Evolutionary conservation across 257 asterid species (phyloP).

Genomic region (Scutellaria galericulata): DNA sequence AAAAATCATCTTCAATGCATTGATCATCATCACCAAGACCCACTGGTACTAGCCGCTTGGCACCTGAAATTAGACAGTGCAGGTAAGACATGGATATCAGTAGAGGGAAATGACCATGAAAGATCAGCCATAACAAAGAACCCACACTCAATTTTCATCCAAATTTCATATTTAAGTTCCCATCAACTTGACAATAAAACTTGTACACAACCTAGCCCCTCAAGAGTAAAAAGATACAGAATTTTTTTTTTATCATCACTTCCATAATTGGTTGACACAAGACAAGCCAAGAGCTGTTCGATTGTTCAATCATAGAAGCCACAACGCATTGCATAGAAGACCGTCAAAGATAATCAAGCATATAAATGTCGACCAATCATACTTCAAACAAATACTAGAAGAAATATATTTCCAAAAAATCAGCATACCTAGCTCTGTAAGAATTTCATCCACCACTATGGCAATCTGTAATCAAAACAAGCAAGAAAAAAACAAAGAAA

Average conservation of each 20-base stretch:
- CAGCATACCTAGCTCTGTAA: conserved; percentile 75
- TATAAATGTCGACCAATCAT: background rate
- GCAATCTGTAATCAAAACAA: conserved; percentile 70
- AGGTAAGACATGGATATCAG: conserved; percentile 29
- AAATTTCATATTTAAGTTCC: background rate
- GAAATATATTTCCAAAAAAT: background rate
- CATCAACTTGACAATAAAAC: conserved; percentile 14
- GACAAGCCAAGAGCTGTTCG: background rate
- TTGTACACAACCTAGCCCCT: background rate
- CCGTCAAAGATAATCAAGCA: background rate
- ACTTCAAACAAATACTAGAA: conserved; percentile 9
- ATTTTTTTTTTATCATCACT: too few relatives aligned
- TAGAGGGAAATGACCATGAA: conserved; percentile 13
- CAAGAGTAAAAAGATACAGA: too few relatives aligned
- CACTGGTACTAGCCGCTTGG: conserved; percentile 71
- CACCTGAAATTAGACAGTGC: conserved; percentile 59
- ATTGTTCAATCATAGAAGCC: background rate
- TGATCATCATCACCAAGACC: conserved; percentile 99
- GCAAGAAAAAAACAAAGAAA: conserved; percentile 25
- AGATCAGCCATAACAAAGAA: background rate
- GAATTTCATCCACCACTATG: conserved; percentile 70
- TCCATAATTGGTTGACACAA: too few relatives aligned
- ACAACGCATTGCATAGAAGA: background rate
- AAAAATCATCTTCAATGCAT: conserved; percentile 97
- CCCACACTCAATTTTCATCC: conserved; percentile 6